phyloP scores from a whole-genome alignment of 2,329 filamentous ascomycete species.

The Stagonosporopsis cucurbitacearum region DNA sequence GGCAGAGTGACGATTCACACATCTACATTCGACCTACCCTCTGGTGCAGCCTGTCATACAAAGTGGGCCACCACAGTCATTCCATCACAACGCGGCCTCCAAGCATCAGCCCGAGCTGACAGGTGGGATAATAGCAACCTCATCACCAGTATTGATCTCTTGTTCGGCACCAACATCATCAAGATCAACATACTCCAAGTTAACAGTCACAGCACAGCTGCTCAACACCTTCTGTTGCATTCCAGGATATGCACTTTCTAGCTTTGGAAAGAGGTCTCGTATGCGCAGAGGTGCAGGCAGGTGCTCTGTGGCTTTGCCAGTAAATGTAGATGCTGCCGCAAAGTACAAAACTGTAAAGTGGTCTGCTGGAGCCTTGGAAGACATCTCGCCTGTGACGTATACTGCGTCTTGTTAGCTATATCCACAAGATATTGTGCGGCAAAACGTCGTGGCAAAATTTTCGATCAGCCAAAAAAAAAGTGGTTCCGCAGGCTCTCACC shows the following conservation, averaged over 20 bases:
- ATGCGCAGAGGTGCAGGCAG: slow-evolving; percentile 71
- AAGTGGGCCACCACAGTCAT: background rate
- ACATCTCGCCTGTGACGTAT: slow-evolving; percentile 40
- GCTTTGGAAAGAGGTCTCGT: slow-evolving; percentile 66
- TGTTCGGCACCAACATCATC: slow-evolving; percentile 55
- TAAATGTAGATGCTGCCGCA: slow-evolving; percentile 74
- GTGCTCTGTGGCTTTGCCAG: slow-evolving; percentile 69
- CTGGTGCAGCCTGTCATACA: background rate
- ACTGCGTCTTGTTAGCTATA: slow-evolving; percentile 25
- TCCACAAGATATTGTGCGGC: background rate
- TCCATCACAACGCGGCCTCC: background rate
- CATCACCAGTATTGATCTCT: slow-evolving; percentile 74
- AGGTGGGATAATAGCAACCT: slow-evolving; percentile 86
- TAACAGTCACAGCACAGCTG: slow-evolving; percentile 79
- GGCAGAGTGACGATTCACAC: background rate
- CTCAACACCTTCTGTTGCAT: slow-evolving; percentile 72
- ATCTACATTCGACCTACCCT: background rate
- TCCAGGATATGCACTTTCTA: slow-evolving; percentile 74
- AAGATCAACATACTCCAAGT: slow-evolving; percentile 80
- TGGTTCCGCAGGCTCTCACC: slow-evolving; percentile 39
- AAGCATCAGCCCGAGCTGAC: slow-evolving; percentile 80
- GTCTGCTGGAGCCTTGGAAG: slow-evolving; percentile 61
- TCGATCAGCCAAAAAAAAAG: slow-evolving; percentile 40
- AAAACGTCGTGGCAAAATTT: slow-evolving; percentile 12
- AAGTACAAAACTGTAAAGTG: slow-evolving; percentile 85